These are phyloP conservation scores for Neocucurbitaria cava DNA, from an alignment of 2,329 filamentous ascomycete species.

Conservation along the genomic window DNA sequence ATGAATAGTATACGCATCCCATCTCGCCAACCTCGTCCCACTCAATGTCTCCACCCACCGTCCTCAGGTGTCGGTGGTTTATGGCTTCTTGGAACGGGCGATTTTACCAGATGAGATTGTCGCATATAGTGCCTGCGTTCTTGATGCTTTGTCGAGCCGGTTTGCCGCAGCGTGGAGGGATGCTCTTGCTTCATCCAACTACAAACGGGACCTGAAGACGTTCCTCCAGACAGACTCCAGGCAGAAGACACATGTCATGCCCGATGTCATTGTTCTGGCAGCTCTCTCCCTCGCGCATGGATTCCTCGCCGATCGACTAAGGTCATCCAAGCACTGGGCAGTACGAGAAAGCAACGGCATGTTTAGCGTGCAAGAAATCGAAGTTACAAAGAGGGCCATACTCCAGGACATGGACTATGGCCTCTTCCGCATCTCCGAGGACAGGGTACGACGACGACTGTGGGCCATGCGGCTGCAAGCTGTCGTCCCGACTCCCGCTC, in stretches of 20 bases:
- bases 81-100: slow-evolving; percentile 39
- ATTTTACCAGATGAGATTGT: slow-evolving; percentile 44
- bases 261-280: slow-evolving; percentile 47
- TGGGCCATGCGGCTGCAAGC: slow-evolving; percentile 38
- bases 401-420: slow-evolving; percentile 48
- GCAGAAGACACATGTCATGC: slow-evolving; percentile 22
- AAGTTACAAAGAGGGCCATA: slow-evolving; percentile 42
- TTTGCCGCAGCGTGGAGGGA: slow-evolving; percentile 44
- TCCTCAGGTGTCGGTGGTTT: slow-evolving; percentile 34
- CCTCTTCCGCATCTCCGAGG: slow-evolving; percentile 42
- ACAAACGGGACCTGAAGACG: slow-evolving; percentile 17
- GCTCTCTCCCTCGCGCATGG: slow-evolving; percentile 45
- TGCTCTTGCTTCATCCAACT: slow-evolving; percentile 25
- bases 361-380: slow-evolving; percentile 40
- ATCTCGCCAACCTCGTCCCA: slow-evolving; percentile 48
- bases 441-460: slow-evolving; percentile 41
- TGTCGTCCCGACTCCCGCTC: slow-evolving; percentile 2
- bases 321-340: slow-evolving; percentile 44
- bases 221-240: slow-evolving; percentile 23
- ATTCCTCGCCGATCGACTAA: slow-evolving; percentile 42
- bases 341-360: slow-evolving; percentile 28
- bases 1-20: slow-evolving; percentile 42
- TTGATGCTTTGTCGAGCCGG: slow-evolving; percentile 42
- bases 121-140: slow-evolving; percentile 48
- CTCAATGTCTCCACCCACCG: slow-evolving; percentile 38